Evolutionary conservation across 129 eudicot genomes (phyloP), one percentile per base, ranked within the genome.

Genomic region (Flaveria ramosissima): DNA sequence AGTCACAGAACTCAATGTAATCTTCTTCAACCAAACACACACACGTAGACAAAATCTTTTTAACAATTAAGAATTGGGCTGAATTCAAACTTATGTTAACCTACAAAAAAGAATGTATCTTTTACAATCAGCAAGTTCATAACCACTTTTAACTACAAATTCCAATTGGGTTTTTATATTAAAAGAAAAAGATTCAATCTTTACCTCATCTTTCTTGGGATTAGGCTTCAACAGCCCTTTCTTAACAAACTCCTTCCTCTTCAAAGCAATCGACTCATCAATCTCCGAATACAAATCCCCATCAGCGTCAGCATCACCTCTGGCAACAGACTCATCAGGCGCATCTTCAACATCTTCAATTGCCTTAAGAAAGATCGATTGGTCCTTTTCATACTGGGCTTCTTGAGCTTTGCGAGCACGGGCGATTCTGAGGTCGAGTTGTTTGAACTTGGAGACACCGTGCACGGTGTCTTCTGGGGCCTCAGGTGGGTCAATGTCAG

Each of bases 391-490:
- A 79, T 60, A 85, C 55, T 87, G 77, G 16, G 88, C 96, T 6
- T 94, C 93, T 75, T 91, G 86, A 61, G 78, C 78, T 64, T 88
- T 88, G 26, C 96, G 80, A 13, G 97, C 97, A 7, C 92, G 90
- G 14, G 92, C 81, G 3, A 93, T 93, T 55, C 93, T 90, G 74
- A 88, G 86, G 72, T 88, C 85, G 21, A 94, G 88, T 53, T 94
- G 97, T 75, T 89, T 85, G 93, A 88, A 93, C 65, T 83, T 90
- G 53, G 88, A 77, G 42, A 91, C 93, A n/a, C 97, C 97, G 82
- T 94, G 98, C 82, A 84, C 83, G 6, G 96, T 81, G 81, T 94
- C 98, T 68, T 94, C 98, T 6, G 93, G 90, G 9, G 96, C 98
- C 80, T 94, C 98, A 0, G 98, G 98, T 0, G 98, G 98, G 82